A percentile compares a stretch with the other conserved stretches of the same genome.
Evolutionary conservation across 163 green algal genomes (phyloP).

Genomic region (Trebouxiophyceae sp.): DNA sequence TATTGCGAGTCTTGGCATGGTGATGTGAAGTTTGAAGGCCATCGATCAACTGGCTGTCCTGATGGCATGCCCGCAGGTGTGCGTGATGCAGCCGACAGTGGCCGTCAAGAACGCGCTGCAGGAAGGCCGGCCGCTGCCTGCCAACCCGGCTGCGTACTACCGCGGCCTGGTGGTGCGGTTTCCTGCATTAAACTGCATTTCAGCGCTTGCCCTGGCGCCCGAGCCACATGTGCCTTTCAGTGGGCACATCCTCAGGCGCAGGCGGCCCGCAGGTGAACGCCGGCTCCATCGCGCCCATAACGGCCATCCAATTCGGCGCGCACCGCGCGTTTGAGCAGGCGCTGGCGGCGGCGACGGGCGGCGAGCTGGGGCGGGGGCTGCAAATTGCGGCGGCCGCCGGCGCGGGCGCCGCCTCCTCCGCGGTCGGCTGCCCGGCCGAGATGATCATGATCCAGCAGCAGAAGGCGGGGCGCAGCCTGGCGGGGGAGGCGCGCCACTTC

Average conservation of each 20-base stretch:
- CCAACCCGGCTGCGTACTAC: constrained; percentile 53
- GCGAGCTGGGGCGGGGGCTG: neutral
- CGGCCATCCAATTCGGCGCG: constrained; percentile 48
- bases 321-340: constrained; percentile 15
- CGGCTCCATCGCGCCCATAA: constrained; percentile 87
- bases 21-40: constrained; percentile 1
- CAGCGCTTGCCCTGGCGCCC: neutral
- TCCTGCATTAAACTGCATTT: neutral
- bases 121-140: constrained; percentile 67
- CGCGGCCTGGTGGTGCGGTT: constrained; percentile 58
- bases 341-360: constrained; percentile 3
- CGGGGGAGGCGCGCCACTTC: constrained; percentile 32
- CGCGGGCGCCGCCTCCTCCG: constrained; percentile 64
- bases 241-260: no score
- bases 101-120: constrained; percentile 86
- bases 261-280: constrained; percentile 15
- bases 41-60: no score
- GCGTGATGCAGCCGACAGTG: constrained; percentile 80
- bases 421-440: constrained; percentile 76
- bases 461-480: constrained; percentile 42
- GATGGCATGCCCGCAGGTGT: no score
- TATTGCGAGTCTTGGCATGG: neutral
- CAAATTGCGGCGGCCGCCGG: constrained; percentile 7
- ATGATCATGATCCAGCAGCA: constrained; percentile 94
- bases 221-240: no score